Evolutionary conservation across 1,284 basidiomycete genomes (phyloP).

Genomic region (Malassezia sp.): DNA sequence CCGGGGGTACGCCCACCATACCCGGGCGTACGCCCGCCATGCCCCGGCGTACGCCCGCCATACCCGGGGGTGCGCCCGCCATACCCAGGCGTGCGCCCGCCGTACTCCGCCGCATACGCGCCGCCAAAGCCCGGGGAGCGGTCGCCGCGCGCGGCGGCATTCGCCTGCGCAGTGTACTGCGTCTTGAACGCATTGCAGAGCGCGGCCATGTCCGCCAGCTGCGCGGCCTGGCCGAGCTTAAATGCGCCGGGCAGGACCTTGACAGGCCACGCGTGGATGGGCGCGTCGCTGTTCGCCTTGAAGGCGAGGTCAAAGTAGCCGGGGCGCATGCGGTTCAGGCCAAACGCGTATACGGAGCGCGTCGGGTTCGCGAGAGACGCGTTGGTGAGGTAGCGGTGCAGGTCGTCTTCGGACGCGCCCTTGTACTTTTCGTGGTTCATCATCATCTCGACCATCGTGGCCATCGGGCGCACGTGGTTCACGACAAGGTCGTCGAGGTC

Average conservation of each 20-base stretch:
- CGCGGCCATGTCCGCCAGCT: constrained; percentile 38
- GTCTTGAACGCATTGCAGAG: constrained; percentile 46
- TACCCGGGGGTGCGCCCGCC: constrained; percentile 11
- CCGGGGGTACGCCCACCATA: constrained; percentile 12
- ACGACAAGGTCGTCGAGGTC: constrained; percentile 97
- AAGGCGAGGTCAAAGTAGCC: constrained; percentile 91
- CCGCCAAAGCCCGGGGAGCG: constrained; percentile 27
- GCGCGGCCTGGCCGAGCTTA: constrained; percentile 39
- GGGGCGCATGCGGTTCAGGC: constrained; percentile 73
- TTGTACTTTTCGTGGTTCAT: constrained; percentile 96
- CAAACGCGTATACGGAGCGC: constrained; percentile 90
- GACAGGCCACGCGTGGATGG: constrained; percentile 46
- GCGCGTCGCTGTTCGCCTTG: constrained; percentile 57
- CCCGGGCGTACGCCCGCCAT: constrained; percentile 4
- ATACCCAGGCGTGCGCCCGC: constrained; percentile 14
- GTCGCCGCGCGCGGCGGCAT: constrained; percentile 22
- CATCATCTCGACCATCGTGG: constrained; percentile 83
- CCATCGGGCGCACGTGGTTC: constrained; percentile 90
- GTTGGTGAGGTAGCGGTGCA: constrained; percentile 49
- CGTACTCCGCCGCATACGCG: constrained; percentile 24
- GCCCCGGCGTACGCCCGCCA: constrained; percentile 13
- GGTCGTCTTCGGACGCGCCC: constrained; percentile 68
- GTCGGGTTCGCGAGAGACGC: constrained; percentile 74
- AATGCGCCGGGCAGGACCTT: constrained; percentile 42
- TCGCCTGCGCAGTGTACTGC: constrained; percentile 40